These are phyloP conservation scores for Larix kaempferi DNA, from an alignment of 75 land plant species.

Conservation along the genomic window DNA sequence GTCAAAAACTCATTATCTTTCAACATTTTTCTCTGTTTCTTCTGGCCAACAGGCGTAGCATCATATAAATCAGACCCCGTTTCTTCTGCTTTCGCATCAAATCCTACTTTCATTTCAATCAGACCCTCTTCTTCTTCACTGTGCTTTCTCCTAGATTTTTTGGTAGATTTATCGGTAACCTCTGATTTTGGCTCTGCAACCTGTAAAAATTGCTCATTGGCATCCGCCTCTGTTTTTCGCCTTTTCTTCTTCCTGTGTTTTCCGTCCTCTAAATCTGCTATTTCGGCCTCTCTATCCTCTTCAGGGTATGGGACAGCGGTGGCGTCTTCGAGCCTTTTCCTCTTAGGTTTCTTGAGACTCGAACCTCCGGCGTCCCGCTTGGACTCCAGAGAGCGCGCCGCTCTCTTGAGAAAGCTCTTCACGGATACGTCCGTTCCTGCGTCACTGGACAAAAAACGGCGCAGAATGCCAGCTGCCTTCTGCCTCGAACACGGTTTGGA, in stretches of 20 bases:
- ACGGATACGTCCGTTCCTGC: constrained; percentile 1
- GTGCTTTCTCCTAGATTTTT: background rate
- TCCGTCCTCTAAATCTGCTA: background rate
- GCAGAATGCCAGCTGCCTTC: constrained; percentile 2
- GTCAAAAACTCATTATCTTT: background rate
- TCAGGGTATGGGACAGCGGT: too few relatives aligned
- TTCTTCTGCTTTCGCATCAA: background rate
- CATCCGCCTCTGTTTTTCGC: background rate
- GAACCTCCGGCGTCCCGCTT: background rate
- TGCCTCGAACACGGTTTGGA: background rate
- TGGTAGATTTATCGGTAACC: background rate
- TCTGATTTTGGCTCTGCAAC: background rate
- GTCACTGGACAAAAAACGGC: background rate
- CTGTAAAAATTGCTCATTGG: background rate
- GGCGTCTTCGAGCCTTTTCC: background rate
- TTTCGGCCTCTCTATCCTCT: background rate
- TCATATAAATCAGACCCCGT: background rate
- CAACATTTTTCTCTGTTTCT: background rate
- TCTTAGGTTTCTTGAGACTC: background rate
- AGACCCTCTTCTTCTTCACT: background rate
- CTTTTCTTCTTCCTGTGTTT: background rate
- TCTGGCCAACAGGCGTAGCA: background rate
- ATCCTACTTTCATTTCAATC: too few relatives aligned
- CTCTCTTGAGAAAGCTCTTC: constrained; percentile 1
- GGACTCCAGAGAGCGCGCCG: constrained; percentile 8